These are phyloP conservation scores for Pecoramyces ruminantium DNA, from an alignment of 192 early-diverging fungal species.

Conservation along the genomic window DNA sequence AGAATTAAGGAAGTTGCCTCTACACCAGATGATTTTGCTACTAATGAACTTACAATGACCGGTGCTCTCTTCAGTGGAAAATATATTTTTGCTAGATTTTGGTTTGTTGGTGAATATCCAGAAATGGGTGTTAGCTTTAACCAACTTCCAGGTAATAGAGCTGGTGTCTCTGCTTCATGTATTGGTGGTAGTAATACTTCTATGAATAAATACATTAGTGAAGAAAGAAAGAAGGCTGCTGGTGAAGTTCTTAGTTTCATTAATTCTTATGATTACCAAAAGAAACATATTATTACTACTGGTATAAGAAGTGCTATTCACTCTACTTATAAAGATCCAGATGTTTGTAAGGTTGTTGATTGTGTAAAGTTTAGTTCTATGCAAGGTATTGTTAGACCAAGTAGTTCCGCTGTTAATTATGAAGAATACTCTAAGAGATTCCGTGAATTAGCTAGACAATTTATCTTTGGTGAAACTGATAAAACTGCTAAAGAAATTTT, in stretches of 20 bases:
- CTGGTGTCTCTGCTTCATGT: not conserved
- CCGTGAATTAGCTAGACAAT: not conserved
- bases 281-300: too few species aligned
- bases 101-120: too few species aligned
- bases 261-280: too few species aligned
- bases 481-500: not conserved
- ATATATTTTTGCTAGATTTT: not conserved
- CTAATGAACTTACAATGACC: not conserved
- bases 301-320: not conserved
- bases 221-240: too few species aligned
- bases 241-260: too few species aligned
- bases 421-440: not conserved
- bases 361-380: not conserved
- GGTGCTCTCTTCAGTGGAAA: not conserved
- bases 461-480: not conserved
- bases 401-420: not conserved
- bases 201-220: too few species aligned
- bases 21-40: not conserved
- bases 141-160: not conserved
- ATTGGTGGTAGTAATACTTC: too few species aligned
- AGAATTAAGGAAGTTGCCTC: not conserved
- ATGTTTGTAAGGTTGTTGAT: not conserved
- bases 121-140: too few species aligned
- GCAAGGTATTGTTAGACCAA: not conserved
- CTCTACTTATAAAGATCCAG: not conserved